Conservation (phyloP, 495 filamentous ascomycete species). For the Trichoderma orchidacearum region DNA sequence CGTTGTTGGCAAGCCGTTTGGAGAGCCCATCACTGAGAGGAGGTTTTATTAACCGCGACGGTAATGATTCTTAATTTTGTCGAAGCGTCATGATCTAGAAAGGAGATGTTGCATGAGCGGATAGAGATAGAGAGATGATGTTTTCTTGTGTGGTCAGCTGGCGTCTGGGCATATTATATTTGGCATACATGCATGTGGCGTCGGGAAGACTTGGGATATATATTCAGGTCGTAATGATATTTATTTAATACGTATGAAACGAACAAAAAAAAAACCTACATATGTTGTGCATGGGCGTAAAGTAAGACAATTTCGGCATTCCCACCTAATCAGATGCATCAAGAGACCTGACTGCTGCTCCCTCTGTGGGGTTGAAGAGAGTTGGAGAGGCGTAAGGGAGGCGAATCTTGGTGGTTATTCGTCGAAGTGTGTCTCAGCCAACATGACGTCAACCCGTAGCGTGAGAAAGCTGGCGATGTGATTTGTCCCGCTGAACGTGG, state of each 20-base stretch:
- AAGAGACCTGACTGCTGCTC: not conserved
- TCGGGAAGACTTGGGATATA: not conserved
- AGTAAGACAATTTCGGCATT: no score
- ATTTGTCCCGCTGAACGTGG: not conserved
- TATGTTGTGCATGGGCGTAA: not conserved
- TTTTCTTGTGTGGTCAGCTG: not conserved
- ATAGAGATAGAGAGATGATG: not conserved
- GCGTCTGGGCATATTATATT: not conserved
- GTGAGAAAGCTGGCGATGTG: not conserved
- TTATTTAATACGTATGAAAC: no score
- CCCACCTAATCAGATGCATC: not conserved
- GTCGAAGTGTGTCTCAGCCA: not conserved
- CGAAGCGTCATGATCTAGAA: not conserved
- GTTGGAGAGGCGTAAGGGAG: not conserved
- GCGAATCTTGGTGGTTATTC: not conserved
- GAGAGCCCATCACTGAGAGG: conserved; percentile 29
- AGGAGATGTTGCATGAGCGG: not conserved
- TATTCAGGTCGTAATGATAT: not conserved
- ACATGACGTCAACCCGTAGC: not conserved
- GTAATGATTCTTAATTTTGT: not conserved
- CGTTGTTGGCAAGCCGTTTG: conserved; percentile 20
- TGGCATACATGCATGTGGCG: not conserved
- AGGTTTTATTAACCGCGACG: conserved; percentile 11
- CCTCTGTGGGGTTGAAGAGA: not conserved
- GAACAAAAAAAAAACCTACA: not conserved